Base-by-base conservation (phyloP, 2,329 filamentous ascomycete species). In the Pleurostoma richardsiae region DNA sequence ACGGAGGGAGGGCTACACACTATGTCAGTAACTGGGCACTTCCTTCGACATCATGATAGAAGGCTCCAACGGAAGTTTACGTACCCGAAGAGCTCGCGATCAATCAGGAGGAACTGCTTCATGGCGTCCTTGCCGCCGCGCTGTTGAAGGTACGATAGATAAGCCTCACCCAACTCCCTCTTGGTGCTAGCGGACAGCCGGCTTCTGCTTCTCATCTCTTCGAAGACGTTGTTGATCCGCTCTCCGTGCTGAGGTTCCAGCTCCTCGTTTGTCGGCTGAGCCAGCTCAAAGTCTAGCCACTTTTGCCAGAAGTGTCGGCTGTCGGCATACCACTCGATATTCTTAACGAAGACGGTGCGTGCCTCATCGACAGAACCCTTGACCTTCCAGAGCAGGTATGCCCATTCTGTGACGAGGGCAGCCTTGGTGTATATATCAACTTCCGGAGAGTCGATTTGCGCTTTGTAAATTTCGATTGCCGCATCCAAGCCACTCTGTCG, bases 261-360 rank as follows among this genome's bases (percentile, higher is more conserved):
- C 43, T 83, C 79, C 1, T 74, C 69, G 51, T 72, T 83, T 2
- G 84, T 85, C 8, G 88, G 86, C 64, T 96, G 91, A 47, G 88
- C 83, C 42, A 95, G 74, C 70, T 99, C 94, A 60, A 99, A 96
- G 49, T 86, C 74, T 46, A 97, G 79, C 74, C 90, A 97, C 59
- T 82, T 88, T 56, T 83, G 76, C 92, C 94, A 99, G 73, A 97
- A 97, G 40, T 88, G 75, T 31, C 83, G 80, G 64, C 90, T 96
- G 61, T 94, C 88, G 3, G 85, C 76, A 62, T 95, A 96, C 75
- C 83, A 89, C 61, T 90, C 83, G 47, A 87, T 77, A 56, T 96
- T 92, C 66, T 85, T 86, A 51, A 83, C 71, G 70, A 92, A 97
- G 1, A 96, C 81, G 45, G 86, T 80, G 29, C 94, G 86, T 38